Percentiles rank a stretch among this genome's conserved stretches.
These are phyloP conservation scores for Candida patagonica DNA, from an alignment of 805 yeast species.

Conservation along the genomic window DNA sequence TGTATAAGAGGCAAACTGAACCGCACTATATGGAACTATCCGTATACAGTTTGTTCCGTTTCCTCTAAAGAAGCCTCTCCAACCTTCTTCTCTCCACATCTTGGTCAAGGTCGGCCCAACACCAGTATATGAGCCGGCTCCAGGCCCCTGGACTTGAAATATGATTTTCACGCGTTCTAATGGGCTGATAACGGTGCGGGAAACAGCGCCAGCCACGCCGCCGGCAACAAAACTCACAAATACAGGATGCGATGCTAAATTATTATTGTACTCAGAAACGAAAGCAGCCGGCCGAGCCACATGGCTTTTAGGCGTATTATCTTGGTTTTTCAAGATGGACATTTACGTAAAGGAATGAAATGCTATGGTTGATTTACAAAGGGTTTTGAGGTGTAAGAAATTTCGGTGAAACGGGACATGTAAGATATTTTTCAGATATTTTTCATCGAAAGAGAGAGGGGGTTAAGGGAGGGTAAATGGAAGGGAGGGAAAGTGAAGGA, in stretches of 20 bases:
- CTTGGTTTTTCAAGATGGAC: not conserved
- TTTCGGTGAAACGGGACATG: too few species aligned
- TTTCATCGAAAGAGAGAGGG: too few species aligned
- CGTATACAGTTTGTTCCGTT: constrained; percentile 84
- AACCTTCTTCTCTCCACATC: constrained; percentile 88
- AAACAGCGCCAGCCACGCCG: constrained; percentile 91
- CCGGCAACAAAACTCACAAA: constrained; percentile 85
- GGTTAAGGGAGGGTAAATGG: too few species aligned
- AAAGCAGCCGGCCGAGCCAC: not conserved
- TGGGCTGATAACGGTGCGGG: constrained; percentile 90
- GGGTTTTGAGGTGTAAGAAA: too few species aligned
- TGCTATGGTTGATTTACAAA: too few species aligned
- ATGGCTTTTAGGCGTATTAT: not conserved
- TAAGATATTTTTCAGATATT: too few species aligned
- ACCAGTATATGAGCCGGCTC: constrained; percentile 44
- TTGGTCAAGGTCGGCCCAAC: constrained; percentile 62
- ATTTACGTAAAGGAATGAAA: too few species aligned
- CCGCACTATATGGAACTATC: constrained; percentile 89
- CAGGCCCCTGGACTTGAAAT: constrained; percentile 76
- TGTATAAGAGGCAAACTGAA: constrained; percentile 83
- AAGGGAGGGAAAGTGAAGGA: too few species aligned
- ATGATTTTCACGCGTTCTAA: constrained; percentile 89
- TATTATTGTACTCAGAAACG: constrained; percentile 6
- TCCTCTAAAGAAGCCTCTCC: constrained; percentile 82
- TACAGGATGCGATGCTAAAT: too few species aligned